A percentile compares a stretch with the other conserved stretches of the same genome.
Evolutionary conservation across 2,329 filamentous ascomycete genomes (phyloP).

Genomic region (Alternaria incomplexa): DNA sequence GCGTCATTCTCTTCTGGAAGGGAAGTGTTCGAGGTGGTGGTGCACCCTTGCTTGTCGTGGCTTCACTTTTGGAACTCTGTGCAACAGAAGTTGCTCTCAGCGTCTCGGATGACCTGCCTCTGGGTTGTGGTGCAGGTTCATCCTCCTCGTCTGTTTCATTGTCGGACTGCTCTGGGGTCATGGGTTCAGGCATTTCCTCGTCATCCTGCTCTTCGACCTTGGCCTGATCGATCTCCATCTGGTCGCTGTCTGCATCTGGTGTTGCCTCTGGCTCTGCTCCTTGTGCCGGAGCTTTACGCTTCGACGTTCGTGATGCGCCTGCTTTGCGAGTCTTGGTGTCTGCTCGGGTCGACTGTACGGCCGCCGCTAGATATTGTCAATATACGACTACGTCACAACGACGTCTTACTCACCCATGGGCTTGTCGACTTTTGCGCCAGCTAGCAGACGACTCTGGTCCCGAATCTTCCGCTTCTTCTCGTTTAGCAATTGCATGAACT

Average conservation of each 20-base stretch:
- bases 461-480: conserved; percentile 82
- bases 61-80: conserved; percentile 22
- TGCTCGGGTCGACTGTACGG: conserved; percentile 35
- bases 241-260: conserved; percentile 37
- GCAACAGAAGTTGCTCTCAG: conserved; percentile 23
- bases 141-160: conserved; percentile 46
- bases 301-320: conserved; percentile 42
- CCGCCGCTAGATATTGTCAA: conserved; percentile 25
- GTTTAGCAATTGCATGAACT: conserved; percentile 74
- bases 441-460: conserved; percentile 70
- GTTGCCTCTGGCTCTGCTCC: conserved; percentile 29
- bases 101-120: conserved; percentile 24
- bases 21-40: conserved; percentile 47
- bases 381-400: not conserved
- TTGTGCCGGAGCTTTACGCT: conserved; percentile 43
- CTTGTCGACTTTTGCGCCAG: conserved; percentile 57
- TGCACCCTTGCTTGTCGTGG: conserved; percentile 16
- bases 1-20: conserved; percentile 32
- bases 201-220: conserved; percentile 36
- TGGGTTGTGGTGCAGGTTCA: conserved; percentile 18
- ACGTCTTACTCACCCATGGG: conserved; percentile 28
- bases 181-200: conserved; percentile 27
- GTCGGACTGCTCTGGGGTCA: conserved; percentile 46
- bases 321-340: conserved; percentile 37
- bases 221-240: conserved; percentile 40